Evolutionary conservation across 176 grass and related monocot species (phyloP).

Genomic region (Raddia distichophylla): DNA sequence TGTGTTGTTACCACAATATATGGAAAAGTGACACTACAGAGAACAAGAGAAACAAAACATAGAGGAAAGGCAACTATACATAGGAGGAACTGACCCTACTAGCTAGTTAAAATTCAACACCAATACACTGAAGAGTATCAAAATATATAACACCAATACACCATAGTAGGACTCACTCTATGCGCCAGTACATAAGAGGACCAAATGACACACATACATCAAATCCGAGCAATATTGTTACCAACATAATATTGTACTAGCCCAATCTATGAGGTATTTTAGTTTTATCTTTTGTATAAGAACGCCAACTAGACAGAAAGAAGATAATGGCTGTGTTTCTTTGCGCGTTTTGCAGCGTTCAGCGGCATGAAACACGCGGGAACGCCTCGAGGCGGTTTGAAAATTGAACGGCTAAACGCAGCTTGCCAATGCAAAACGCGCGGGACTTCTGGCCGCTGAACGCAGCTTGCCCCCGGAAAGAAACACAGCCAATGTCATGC

Average conservation of each 20-base stretch:
- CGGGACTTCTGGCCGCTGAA: too few relatives aligned
- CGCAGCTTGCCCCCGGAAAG: too few relatives aligned
- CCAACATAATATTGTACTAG: neutral
- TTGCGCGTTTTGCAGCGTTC: too few relatives aligned
- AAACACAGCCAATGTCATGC: too few relatives aligned
- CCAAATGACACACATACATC: neutral
- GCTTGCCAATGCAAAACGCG: too few relatives aligned
- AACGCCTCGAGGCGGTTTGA: too few relatives aligned
- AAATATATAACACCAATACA: too few relatives aligned
- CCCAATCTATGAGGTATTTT: neutral
- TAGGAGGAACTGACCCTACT: too few relatives aligned
- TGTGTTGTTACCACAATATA: neutral
- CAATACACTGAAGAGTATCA: too few relatives aligned
- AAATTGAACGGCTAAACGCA: too few relatives aligned
- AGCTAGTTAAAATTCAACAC: too few relatives aligned
- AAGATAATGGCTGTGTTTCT: neutral
- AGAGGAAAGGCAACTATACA: neutral
- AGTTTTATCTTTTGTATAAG: slow-evolving; percentile 7
- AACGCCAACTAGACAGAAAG: slow-evolving; percentile 20
- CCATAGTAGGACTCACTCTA: neutral
- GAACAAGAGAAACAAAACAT: neutral
- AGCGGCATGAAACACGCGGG: too few relatives aligned
- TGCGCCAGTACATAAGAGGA: neutral
- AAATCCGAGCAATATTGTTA: neutral
- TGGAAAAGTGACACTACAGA: neutral